Evolutionary conservation across 2,329 filamentous ascomycete genomes (phyloP), one percentile per base, ranked within the genome.

Genomic region (Rutstroemia sydowiana): DNA sequence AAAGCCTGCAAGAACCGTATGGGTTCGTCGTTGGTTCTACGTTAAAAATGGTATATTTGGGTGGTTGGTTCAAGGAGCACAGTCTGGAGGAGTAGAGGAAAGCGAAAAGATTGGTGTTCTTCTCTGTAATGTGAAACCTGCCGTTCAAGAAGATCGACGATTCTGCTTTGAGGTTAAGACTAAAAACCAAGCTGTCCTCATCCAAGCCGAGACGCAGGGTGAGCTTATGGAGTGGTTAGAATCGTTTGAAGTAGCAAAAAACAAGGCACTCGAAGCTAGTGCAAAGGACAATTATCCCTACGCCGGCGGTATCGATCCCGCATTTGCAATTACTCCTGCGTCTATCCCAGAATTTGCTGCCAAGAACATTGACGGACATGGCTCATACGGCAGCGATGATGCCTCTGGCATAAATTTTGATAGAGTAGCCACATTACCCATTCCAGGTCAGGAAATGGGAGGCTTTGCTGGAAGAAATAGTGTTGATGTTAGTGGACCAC

Each of bases 161-260:
- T 98, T 97, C 69, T 97, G 93, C 67, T 96, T 98, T 63, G 93
- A 98, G 69, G 87, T 98, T 63, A 98, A 97, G 74, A 98, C 93
- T 2, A 98, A 96, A 69, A 95, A 88, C 63, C 87, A 87, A 57
- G 93, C 85, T 45, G 83, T 95, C 57, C 73, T 96, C 54, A 75
- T 98, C 3, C 93, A 98, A 70, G 88, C 92, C 4, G 93, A 98
- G 67, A 95, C 89, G 0, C 93, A 98, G 66, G 75, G 74, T 45
- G 88, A 97, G 65, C 78, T 98, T n/a, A 90, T 87, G 53, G 88
- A 95, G 62, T 98, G 93, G 93, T 82, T 98, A 51, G 82, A 88
- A 58, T 84, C 92, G 0, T 96, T 98, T 61, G 92, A 98, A 61
- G 81, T 91, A 14, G 91, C 92, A 48, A 98, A 98, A 71, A 88